Evolutionary conservation across 108 stramenopile genomes (phyloP), one percentile per base, ranked within the genome.

Genomic region (Cyclotella sp.): DNA sequence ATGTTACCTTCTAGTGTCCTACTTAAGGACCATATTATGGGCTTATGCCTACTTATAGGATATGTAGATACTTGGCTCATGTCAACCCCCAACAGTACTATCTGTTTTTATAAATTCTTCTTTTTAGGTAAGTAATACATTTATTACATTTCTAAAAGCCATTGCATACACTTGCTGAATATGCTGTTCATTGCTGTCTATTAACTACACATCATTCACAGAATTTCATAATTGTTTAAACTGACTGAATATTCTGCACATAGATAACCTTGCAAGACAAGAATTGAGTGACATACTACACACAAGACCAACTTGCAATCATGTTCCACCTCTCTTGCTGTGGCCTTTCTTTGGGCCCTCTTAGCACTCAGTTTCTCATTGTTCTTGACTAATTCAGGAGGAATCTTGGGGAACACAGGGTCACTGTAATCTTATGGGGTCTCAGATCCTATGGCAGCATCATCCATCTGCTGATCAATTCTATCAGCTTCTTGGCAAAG

Each of bases 381-480:
- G 34, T n/a, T 34, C 5, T 62, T 15, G 26, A 15, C 5, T 0
- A 62, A 40, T 45, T 26, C 45, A 65, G 16, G 42, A 65, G 64
- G 64, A 65, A 65, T 65, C 13, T 45, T n/a, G 11, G 64, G 44
- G 44, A 15, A 47, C 0, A 65, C 43, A 65, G 24, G 45, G n/a
- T n/a, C n/a, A n/a, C n/a, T n/a, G n/a, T n/a, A n/a, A n/a, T n/a
- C 19, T 64, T 15, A 26, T 34, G 69, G 54, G 21, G 34, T 40
- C 34, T 70, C 55, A 12, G 30, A 18, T 6, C 69, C 69, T 8
- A 42, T 70, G 54, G 52, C 41, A 21, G 55, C 54, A 54, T 55
- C 52, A 42, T 70, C 69, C 12, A 70, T 40, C 22, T 18, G 12
- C 52, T 57, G 54, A 18, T 21, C 34, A 22, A 54, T 28, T 41